A percentile compares a stretch with the other conserved stretches of the same genome.
Evolutionary conservation across 306 rosid species (phyloP).

Genomic region (Sicyos baderoa): DNA sequence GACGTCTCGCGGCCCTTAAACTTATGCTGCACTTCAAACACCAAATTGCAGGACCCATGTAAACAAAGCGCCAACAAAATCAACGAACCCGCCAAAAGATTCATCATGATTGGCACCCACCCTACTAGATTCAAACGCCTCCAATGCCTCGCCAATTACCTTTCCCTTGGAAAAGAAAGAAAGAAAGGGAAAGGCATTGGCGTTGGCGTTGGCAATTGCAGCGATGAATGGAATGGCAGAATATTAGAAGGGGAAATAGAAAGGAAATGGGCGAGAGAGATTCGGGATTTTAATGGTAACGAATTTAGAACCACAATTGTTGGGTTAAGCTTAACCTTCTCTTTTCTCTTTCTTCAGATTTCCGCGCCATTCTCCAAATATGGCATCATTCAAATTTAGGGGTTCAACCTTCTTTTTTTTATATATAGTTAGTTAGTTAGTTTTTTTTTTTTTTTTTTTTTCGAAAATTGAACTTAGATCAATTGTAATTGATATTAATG

Average conservation of each 20-base stretch:
- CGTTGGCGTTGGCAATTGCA: no score
- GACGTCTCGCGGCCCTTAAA: constrained; percentile 40
- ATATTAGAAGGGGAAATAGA: background rate
- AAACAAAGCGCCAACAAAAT: background rate
- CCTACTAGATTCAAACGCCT: no score
- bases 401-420: no score
- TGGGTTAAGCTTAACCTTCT: background rate
- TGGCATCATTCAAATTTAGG: no score
- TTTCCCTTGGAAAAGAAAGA: background rate
- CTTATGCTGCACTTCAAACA: constrained; percentile 51
- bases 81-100: background rate
- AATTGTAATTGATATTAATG: no score
- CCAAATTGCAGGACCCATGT: constrained; percentile 41
- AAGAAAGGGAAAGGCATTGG: constrained; percentile 2
- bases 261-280: background rate
- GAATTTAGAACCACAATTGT: background rate
- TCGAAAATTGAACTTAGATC: no score
- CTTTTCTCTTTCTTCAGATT: background rate
- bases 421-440: no score
- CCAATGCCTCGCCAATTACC: background rate
- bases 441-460: no score
- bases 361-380: background rate
- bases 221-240: no score
- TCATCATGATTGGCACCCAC: background rate
- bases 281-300: constrained; percentile 3